Base-by-base conservation (phyloP, 2,329 filamentous ascomycete species). In the Paramyrothecium sp. region DNA sequence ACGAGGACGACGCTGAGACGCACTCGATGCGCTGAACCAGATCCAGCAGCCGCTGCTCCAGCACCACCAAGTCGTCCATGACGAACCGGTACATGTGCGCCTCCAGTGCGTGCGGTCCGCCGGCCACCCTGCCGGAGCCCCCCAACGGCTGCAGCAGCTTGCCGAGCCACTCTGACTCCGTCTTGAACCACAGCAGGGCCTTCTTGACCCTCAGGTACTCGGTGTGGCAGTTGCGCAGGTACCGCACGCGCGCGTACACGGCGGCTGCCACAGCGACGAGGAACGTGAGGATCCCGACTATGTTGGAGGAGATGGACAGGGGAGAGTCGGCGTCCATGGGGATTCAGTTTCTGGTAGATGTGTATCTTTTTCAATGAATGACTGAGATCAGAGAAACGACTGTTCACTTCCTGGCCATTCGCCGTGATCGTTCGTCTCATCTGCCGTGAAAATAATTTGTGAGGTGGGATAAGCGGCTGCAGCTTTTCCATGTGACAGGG, bases 181-280 rank as follows among this genome's bases (percentile, higher is more conserved):
- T 81, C 63, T 81, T 81, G 65, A 75, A 81, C 77, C 78, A 81
- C 8, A 71, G 75, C 7, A 81, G 67, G 3, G 73, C 75, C 2
- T 75, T 72, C 59, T 81, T 80, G 56, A 80, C 75, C 38, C 73
- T 73, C 58, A 80, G 77, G 56, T 78, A 80, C 64, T 81, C 78
- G 11, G 71, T 69, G 57, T 79, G 73, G 54, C 77, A 78, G 59
- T 78, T 78, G 41, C 75, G 75, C 22, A 81, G 66, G 57, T 79
- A 78, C 8, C 69, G 75, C 51, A 81, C 61, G 34, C 77, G 74
- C 4, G 72, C 76, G 56, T 78, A 80, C n/a, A 69, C 60, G 0
- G 77, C 71, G 2, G 77, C 77, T 0, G 72, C 58, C 49, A 81
- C 74, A 48, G 77, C 78, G n/a, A 77, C 72, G 30, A 80, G 65